Percentiles rank a stretch among this genome's conserved stretches.
Evolutionary conservation across 129 eudicot genomes (phyloP).

Genomic region (Centella asiatica): DNA sequence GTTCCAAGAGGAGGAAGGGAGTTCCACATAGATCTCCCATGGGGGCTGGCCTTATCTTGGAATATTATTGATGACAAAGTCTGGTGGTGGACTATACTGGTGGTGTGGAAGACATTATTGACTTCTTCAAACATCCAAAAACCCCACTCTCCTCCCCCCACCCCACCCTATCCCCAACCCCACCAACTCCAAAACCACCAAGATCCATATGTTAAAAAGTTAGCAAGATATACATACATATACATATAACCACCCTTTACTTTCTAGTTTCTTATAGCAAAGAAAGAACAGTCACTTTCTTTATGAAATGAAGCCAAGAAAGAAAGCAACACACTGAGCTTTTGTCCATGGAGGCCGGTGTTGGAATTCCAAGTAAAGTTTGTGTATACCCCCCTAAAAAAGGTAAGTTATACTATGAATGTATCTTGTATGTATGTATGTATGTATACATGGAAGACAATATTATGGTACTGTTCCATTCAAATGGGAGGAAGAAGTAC

Average conservation of each 20-base stretch:
- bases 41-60: slow-evolving; percentile 19
- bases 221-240: not conserved
- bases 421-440: not conserved
- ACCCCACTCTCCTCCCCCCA: too few species aligned
- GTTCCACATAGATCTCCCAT: slow-evolving; percentile 39
- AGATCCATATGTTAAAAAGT: slow-evolving; percentile 2
- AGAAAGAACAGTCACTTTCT: not conserved
- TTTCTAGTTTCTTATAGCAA: slow-evolving; percentile 5
- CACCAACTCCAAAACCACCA: slow-evolving; percentile 6
- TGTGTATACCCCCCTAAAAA: not conserved
- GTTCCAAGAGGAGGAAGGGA: slow-evolving; percentile 36
- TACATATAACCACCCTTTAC: not conserved
- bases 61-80: slow-evolving; percentile 4
- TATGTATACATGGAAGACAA: not conserved
- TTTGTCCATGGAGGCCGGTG: slow-evolving; percentile 13
- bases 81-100: not conserved
- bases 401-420: not conserved
- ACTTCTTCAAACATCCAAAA: too few species aligned
- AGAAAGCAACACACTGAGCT: slow-evolving; percentile 3
- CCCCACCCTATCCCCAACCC: too few species aligned
- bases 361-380: slow-evolving; percentile 2
- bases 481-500: not conserved
- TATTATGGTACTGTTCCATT: not conserved
- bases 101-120: slow-evolving; percentile 1
- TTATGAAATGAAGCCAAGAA: slow-evolving; percentile 2